phyloP scores from a whole-genome alignment of 164 flowering plant genomes.

The Brasenia schreberi region DNA sequence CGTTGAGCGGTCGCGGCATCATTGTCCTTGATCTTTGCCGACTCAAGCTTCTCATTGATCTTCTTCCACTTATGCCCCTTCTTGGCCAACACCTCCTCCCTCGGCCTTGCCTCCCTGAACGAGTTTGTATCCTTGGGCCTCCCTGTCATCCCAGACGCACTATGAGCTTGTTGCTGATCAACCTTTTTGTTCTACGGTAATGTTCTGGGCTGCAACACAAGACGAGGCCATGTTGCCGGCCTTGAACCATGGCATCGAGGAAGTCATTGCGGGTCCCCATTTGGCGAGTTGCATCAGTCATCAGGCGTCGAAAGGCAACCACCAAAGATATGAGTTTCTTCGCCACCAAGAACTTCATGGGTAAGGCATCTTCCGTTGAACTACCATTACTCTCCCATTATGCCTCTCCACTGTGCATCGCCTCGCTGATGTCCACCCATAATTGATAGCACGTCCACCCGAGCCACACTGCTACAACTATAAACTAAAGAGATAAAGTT shows the following conservation, averaged over 20 bases:
- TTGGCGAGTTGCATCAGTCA: not conserved
- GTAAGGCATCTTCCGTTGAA: too few species aligned
- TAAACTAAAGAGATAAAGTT: too few species aligned
- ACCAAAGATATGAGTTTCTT: not conserved
- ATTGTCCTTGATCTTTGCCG: conserved; percentile 47
- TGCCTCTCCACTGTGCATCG: too few species aligned
- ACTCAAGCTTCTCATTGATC: conserved; percentile 74
- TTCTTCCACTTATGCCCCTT: conserved; percentile 91
- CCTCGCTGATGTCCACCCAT: too few species aligned
- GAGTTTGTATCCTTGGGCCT: conserved; percentile 57
- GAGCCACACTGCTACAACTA: too few species aligned
- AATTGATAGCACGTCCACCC: too few species aligned
- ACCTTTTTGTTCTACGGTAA: conserved; percentile 23
- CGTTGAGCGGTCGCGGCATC: conserved; percentile 11
- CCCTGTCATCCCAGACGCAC: not conserved
- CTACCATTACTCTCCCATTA: too few species aligned
- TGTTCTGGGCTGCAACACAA: conserved; percentile 68
- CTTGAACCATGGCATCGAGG: conserved; percentile 5
- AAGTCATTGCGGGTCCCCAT: not conserved
- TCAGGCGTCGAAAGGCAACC: not conserved
- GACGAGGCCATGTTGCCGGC: conserved; percentile 41
- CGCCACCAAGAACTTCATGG: not conserved
- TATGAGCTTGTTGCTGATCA: not conserved
- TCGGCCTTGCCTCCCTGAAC: conserved; percentile 91
- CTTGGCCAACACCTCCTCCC: conserved; percentile 89